A percentile compares a stretch with the other conserved stretches of the same genome.
These are phyloP conservation scores for Leccinellum albellum DNA, from an alignment of 768 basidiomycete species.

Conservation along the genomic window DNA sequence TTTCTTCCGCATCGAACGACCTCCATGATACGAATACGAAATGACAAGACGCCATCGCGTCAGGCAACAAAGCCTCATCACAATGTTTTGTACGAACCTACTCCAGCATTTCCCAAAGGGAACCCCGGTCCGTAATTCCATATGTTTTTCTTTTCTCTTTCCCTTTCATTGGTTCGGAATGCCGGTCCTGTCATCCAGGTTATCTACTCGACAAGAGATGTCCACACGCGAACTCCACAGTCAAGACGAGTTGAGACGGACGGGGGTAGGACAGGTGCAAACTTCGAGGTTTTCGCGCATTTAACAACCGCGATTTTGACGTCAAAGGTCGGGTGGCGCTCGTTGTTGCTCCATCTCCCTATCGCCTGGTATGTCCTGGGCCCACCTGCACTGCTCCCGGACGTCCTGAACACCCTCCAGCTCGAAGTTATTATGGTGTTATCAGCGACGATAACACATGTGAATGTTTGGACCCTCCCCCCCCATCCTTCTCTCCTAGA, in stretches of 20 bases:
- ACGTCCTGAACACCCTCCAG: not conserved
- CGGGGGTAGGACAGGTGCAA: not conserved
- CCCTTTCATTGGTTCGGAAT: not conserved
- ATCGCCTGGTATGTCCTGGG: not conserved
- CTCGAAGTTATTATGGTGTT: not conserved
- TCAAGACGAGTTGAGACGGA: not conserved
- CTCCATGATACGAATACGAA: not conserved
- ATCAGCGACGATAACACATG: not conserved
- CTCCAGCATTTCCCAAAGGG: not conserved
- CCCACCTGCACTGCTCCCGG: not conserved
- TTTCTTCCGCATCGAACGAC: not conserved
- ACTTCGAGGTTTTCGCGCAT: not conserved
- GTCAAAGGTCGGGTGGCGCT: not conserved
- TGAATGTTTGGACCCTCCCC: not conserved
- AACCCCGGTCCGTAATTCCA: conserved; percentile 1
- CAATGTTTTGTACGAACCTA: not conserved
- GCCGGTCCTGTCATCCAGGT: conserved; percentile 7
- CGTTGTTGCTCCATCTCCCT: not conserved
- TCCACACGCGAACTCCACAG: conserved; percentile 5
- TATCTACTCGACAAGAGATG: not conserved
- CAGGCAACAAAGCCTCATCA: not conserved
- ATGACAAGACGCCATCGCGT: not conserved
- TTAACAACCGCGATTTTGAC: not conserved
- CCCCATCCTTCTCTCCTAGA: not conserved
- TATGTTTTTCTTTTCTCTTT: not conserved